Percentiles rank a stretch among this genome's conserved stretches.
These are phyloP conservation scores for Ramalina intermedia DNA, from an alignment of 495 filamentous ascomycete species.

Conservation along the genomic window DNA sequence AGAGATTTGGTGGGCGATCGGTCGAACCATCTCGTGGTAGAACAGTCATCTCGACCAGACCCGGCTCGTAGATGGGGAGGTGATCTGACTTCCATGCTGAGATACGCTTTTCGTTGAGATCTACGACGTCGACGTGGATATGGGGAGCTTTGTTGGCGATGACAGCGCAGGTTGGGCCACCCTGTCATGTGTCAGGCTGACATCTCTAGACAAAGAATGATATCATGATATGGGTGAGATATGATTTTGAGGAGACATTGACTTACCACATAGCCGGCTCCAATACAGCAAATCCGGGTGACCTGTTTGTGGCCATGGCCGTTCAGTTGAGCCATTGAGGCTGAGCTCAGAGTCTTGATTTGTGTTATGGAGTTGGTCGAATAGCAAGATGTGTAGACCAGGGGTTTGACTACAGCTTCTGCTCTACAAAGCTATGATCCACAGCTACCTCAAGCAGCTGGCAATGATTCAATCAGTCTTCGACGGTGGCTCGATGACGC, in stretches of 20 bases:
- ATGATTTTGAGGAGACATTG: not conserved
- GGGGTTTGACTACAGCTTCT: no score
- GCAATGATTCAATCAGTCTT: not conserved
- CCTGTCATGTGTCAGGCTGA: slow-evolving; percentile 21
- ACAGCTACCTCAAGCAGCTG: no score
- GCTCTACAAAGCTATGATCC: no score
- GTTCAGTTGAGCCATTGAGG: not conserved
- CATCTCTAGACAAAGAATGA: not conserved
- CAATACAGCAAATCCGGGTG: slow-evolving; percentile 5
- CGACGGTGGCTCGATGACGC: no score
- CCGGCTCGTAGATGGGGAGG: slow-evolving; percentile 67
- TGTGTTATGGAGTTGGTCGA: not conserved
- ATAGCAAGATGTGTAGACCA: no score
- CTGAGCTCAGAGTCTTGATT: no score
- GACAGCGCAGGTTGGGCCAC: slow-evolving; percentile 62
- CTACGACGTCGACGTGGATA: slow-evolving; percentile 56
- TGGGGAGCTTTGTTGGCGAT: slow-evolving; percentile 58
- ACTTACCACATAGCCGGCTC: slow-evolving; percentile 10
- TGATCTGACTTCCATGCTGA: slow-evolving; percentile 56
- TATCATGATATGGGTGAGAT: not conserved
- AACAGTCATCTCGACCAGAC: slow-evolving; percentile 50
- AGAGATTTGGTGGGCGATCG: slow-evolving; percentile 35
- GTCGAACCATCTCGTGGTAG: slow-evolving; percentile 43
- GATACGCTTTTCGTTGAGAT: slow-evolving; percentile 50
- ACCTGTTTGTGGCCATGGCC: slow-evolving; percentile 1